These are phyloP conservation scores for Craspedostauros australis DNA, from an alignment of 108 stramenopile species.

Conservation along the genomic window DNA sequence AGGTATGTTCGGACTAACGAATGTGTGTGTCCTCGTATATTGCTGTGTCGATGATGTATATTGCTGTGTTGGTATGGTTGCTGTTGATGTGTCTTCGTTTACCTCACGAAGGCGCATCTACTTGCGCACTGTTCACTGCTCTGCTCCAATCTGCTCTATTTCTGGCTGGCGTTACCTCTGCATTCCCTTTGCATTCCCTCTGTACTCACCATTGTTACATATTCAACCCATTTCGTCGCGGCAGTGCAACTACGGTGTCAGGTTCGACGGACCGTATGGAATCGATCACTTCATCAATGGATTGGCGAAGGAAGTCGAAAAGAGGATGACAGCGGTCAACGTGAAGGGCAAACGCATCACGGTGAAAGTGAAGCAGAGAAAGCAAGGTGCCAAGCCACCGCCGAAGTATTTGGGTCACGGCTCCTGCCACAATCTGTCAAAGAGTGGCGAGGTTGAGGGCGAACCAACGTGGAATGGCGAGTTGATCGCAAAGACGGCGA, in stretches of 20 bases:
- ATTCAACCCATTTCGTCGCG: not conserved
- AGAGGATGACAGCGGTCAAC: constrained; percentile 56
- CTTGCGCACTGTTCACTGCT: too few relatives aligned
- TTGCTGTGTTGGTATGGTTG: too few relatives aligned
- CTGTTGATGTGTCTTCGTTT: too few relatives aligned
- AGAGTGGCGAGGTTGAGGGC: constrained; percentile 36
- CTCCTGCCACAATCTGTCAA: constrained; percentile 72
- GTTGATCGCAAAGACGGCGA: constrained; percentile 34
- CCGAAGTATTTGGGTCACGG: constrained; percentile 83
- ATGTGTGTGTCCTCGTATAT: not conserved
- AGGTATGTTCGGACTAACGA: too few relatives aligned
- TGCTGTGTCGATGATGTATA: too few relatives aligned
- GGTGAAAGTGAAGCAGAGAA: constrained; percentile 85
- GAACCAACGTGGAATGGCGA: constrained; percentile 41
- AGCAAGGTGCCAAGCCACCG: constrained; percentile 55
- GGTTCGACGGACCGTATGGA: constrained; percentile 82
- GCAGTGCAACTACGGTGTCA: constrained; percentile 86
- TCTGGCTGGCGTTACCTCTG: not conserved
- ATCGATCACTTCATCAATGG: constrained; percentile 74
- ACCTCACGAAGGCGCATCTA: too few relatives aligned
- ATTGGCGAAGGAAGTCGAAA: constrained; percentile 75
- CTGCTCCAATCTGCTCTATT: too few relatives aligned
- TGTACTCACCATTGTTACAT: not conserved
- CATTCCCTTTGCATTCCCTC: not conserved
- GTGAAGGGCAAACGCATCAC: constrained; percentile 65